Percentiles rank a stretch among this genome's conserved stretches.
Conservation (phyloP, 768 basidiomycete genomes). For the Obba rivulosa region DNA sequence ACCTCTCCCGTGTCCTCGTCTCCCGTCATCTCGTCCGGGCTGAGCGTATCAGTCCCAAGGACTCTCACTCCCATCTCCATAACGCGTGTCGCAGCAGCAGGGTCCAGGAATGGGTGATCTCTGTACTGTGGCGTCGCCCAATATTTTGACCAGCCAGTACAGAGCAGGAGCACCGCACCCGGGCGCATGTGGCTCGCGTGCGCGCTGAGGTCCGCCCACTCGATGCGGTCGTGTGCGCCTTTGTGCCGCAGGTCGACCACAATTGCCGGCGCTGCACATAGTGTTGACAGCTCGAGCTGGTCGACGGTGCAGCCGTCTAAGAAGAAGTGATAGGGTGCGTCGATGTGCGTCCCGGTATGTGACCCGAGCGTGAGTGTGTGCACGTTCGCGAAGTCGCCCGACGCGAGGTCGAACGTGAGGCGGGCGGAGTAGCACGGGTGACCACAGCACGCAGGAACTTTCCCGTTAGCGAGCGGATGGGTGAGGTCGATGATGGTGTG, state of each 20-base stretch:
- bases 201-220: constrained; percentile 46
- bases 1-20: constrained; percentile 30
- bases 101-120: constrained; percentile 59
- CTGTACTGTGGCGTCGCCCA: constrained; percentile 48
- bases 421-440: constrained; percentile 43
- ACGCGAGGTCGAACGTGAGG: constrained; percentile 33
- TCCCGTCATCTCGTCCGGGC: constrained; percentile 48
- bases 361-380: constrained; percentile 52
- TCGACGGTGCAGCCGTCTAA: constrained; percentile 51
- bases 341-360: constrained; percentile 77
- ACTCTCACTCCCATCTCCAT: constrained; percentile 47
- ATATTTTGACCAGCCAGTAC: constrained; percentile 62
- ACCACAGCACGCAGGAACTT: constrained; percentile 48
- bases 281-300: constrained; percentile 46
- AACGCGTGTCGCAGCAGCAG: constrained; percentile 46
- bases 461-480: constrained; percentile 38
- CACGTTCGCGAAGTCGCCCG: constrained; percentile 45
- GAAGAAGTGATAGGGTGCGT: constrained; percentile 73
- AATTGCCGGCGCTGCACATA: constrained; percentile 47
- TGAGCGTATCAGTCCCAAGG: constrained; percentile 60
- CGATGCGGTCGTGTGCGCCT: constrained; percentile 40
- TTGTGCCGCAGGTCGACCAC: constrained; percentile 50
- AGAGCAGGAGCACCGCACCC: constrained; percentile 48
- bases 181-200: constrained; percentile 31
- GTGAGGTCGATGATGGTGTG: constrained; percentile 44